Evolutionary conservation across 2,329 filamentous ascomycete species (phyloP).

Genomic region (Fusarium albosuccineum): DNA sequence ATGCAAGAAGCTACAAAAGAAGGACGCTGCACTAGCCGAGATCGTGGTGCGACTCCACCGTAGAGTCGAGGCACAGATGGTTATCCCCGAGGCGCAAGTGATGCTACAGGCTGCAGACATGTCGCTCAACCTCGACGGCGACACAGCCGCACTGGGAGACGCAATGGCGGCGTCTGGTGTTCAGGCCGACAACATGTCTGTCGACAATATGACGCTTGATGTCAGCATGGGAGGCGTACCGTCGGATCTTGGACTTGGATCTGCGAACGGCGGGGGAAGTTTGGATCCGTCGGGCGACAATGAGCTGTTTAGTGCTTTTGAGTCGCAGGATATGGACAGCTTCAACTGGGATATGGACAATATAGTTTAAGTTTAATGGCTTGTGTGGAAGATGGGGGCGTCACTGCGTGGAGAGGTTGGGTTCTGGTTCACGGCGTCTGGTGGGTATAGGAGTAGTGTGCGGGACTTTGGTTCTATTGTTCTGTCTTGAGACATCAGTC

Average conservation of each 20-base stretch:
- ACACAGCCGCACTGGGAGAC: slow-evolving; percentile 55
- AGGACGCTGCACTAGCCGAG: slow-evolving; percentile 70
- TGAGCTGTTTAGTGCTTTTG: slow-evolving; percentile 56
- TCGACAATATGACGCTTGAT: slow-evolving; percentile 61
- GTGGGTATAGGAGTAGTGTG: slow-evolving; percentile 7
- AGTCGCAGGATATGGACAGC: slow-evolving; percentile 55
- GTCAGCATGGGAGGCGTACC: slow-evolving; percentile 57
- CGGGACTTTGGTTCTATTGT: not conserved
- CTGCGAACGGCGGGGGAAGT: slow-evolving; percentile 50
- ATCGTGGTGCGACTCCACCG: slow-evolving; percentile 73
- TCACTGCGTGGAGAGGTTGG: not conserved
- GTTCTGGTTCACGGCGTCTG: not conserved
- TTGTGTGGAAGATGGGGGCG: not conserved
- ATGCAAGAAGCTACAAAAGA: slow-evolving; percentile 67
- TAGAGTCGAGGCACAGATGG: slow-evolving; percentile 75
- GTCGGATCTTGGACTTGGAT: slow-evolving; percentile 55
- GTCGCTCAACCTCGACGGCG: slow-evolving; percentile 55
- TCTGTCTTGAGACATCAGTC: no score
- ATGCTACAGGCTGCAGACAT: slow-evolving; percentile 60
- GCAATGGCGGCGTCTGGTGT: slow-evolving; percentile 59
- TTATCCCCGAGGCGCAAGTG: slow-evolving; percentile 54
- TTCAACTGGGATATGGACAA: slow-evolving; percentile 32
- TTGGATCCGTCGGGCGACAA: slow-evolving; percentile 53
- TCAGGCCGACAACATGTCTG: slow-evolving; percentile 55
- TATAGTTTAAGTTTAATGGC: slow-evolving; percentile 8